Base-by-base conservation (phyloP, 148 eudicot species). In the Simmondsia chinensis region DNA sequence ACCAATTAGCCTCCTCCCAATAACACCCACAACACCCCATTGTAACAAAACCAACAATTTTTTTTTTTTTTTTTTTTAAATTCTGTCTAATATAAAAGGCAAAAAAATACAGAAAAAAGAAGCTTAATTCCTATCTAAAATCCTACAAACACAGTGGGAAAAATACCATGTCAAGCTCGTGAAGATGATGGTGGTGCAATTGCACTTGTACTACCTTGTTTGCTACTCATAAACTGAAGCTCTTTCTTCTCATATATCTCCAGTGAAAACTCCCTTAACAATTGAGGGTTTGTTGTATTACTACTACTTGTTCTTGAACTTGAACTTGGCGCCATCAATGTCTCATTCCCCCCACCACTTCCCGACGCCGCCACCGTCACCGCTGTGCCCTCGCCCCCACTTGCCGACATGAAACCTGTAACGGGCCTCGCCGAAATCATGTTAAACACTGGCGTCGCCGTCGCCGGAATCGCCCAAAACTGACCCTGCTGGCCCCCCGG, bases 171-270 rank as follows among this genome's bases (percentile, higher is more conserved):
- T 54, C 39, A 70, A 22, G 63, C 23, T 53, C 52, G 43, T 15
- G 61, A 39, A 18, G 64, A 44, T 29, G 62, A 52, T 20, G 55
- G 16, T 50, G 48, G 31, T 24, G n/a, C 65, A 52, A 16, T 36
- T 2, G 55, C 26, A 21, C 56, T 54, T 9, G 47, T 49, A 43
- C 66, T 45, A 7, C 64, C 64, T n/a, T n/a, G n/a, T n/a, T n/a
- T n/a, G n/a, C n/a, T n/a, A 56, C 65, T 73, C 96, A 83, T 87
- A 43, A 87, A 77, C 46, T 87, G 83, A 27, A 88, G 74, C 77
- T 88, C 96, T 39, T 60, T 77, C 59, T 64, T 80, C 4, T 80
- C 96, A 40, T 65, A 70, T 43, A 70, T 34, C 54, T 75, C 83
- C 71, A 75, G 17, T 12, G 94, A 77, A 53, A 74, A 82, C 30